Evolutionary conservation across 2,329 filamentous ascomycete species (phyloP), one percentile per base, ranked within the genome.

Genomic region (Phaeosphaeriaceae sp.): DNA sequence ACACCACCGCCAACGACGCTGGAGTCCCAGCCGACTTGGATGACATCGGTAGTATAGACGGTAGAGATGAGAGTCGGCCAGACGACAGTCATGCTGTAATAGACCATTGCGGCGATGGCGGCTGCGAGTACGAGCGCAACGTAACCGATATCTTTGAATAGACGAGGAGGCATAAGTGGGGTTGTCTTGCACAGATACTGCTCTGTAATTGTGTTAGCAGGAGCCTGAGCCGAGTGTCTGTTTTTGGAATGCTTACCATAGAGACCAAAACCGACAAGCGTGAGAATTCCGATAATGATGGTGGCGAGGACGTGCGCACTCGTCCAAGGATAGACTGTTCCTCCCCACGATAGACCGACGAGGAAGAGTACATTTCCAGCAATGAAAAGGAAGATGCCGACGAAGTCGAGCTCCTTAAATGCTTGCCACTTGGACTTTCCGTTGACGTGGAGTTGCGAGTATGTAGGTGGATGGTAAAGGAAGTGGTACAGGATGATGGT

Each of bases 401-500:
- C 41, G 54, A 77, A 81, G 57, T 82, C 83, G n/a, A 84, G 69
- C 15, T 61, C 53, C 54, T 66, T 67, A 24, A 68, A 51, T 10
- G 65, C 24, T 73, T 60, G 52, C 54, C 51, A 51, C 41, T 67
- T 72, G 9, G 58, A 58, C 36, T 60, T 61, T 21, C 58, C 60
- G 25, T 62, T 51, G 25, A 58, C 65, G 36, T 81, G 79, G 22
- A 76, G 65, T 67, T 79, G 83, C 10, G 74, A 49, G 52, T 59
- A 68, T 2, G 63, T 77, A 0, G 83, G 81, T 36, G 81, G 83
- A 57, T 80, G 77, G 68, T 84, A 85, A 55, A 81, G 79, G 57
- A 82, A 74, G 31, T 75, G 71, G 62, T 79, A 84, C 10, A 83
- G 72, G 2, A 74, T 63, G 4, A 81, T 61, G 17, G 79, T 71